Evolutionary conservation across 2,329 filamentous ascomycete genomes (phyloP).

Genomic region (Colletotrichum scovillei): DNA sequence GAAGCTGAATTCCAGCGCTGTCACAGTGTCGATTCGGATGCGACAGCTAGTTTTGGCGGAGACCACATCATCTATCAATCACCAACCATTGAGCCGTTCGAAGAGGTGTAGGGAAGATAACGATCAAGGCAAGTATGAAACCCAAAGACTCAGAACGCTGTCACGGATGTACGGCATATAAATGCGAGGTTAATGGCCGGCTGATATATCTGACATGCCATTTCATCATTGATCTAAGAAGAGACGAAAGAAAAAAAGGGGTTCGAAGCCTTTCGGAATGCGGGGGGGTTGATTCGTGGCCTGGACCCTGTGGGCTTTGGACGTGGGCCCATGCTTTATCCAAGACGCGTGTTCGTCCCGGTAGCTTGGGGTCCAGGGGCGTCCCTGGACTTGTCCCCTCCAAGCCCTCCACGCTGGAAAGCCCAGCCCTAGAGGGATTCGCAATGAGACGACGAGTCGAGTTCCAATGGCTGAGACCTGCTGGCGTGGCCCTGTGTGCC

Average conservation of each 20-base stretch:
- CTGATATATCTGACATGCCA: neutral
- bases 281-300: constrained; percentile 5
- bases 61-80: no score
- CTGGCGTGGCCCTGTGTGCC: neutral
- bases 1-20: no score
- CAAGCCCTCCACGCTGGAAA: no score
- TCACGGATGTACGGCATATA: neutral
- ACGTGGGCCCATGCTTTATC: constrained; percentile 22
- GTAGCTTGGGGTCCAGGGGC: constrained; percentile 5
- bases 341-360: constrained; percentile 28
- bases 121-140: neutral
- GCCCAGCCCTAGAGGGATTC: no score
- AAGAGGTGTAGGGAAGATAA: neutral
- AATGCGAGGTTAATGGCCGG: neutral
- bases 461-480: neutral
- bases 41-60: neutral
- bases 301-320: neutral
- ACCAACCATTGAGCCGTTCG: neutral
- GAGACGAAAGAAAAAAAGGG: constrained; percentile 1
- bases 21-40: neutral
- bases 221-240: neutral
- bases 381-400: neutral
- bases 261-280: constrained; percentile 4
- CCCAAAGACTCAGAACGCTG: no score
- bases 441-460: neutral